Evolutionary conservation across 2,329 filamentous ascomycete species (phyloP), one percentile per base, ranked within the genome.

Genomic region (Escovopsis sp.): DNA sequence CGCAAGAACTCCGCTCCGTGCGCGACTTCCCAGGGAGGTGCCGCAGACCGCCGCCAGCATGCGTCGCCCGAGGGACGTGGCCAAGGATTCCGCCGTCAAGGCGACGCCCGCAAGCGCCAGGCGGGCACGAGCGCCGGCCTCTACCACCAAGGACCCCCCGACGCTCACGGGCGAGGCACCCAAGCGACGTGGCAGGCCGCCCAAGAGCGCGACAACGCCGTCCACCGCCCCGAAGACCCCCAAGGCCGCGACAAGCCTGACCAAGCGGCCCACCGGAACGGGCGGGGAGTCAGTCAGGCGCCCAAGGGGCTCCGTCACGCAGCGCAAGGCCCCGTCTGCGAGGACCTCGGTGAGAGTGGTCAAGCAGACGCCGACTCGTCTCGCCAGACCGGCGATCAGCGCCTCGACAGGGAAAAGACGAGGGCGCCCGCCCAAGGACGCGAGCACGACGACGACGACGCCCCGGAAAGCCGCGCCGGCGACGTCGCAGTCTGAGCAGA

Each of bases 111-210:
- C 27, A 16, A 23, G 26, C 14, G 27, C 13, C n/a, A 37, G 14
- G 26, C 31, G 35, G 18, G 35, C 31, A 9, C 33, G 32, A 5
- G 32, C 32, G 5, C 28, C 13, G 13, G 19, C 17, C 18, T 31
- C 4, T 15, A 28, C 14, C 12, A 11, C 25, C 13, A 29, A 29
- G 13, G 33, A n/a, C n/a, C n/a, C n/a, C n/a, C n/a, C 33, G 11
- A 14, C 26, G 25, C 23, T 11, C 9, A 13, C 13, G 16, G 15
- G 27, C 29, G 29, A 38, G 17, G 33, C 32, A 27, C 32, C 32
- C 21, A 34, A 27, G 5, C 29, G 32, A 11, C 33, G 38, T 15
- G 38, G 38, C 10, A 37, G 38, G 21, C 38, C 38, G 5, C 32
- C 38, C 3, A 40, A 38, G 35, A 30, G n/a, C n/a, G 25, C 14